Percentiles rank a stretch among this genome's conserved stretches.
These are phyloP conservation scores for Borealophlyctis nickersoniae DNA, from an alignment of 192 early-diverging fungal species.

Conservation along the genomic window DNA sequence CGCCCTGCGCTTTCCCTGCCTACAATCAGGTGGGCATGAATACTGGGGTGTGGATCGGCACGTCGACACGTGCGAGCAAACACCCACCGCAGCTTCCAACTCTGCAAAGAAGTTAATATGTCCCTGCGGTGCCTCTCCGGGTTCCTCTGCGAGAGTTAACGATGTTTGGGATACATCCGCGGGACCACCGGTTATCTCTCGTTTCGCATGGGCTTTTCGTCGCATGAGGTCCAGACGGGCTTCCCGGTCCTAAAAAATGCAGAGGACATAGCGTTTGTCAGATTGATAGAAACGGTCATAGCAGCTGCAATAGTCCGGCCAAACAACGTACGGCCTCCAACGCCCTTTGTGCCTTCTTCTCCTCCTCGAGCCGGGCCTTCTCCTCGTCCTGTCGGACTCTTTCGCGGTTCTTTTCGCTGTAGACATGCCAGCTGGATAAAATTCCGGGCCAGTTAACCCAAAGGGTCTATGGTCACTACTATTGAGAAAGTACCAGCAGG, in stretches of 20 bases:
- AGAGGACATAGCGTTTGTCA: constrained; percentile 17
- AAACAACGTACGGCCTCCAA: constrained; percentile 50
- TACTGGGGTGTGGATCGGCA: not conserved
- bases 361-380: constrained; percentile 56
- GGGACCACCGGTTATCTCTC: too few species aligned
- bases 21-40: constrained; percentile 10
- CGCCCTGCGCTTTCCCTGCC: too few species aligned
- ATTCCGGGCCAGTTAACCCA: not conserved
- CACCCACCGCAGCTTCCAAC: constrained; percentile 40
- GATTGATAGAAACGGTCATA: not conserved
- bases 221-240: constrained; percentile 52
- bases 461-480: not conserved
- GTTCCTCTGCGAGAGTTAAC: too few species aligned
- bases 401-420: constrained; percentile 68
- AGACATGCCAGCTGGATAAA: constrained; percentile 67
- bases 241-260: constrained; percentile 71
- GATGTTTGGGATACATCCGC: too few species aligned
- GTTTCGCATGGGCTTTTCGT: constrained; percentile 35
- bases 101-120: constrained; percentile 64
- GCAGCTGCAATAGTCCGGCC: not conserved
- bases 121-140: constrained; percentile 13
- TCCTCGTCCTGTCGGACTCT: constrained; percentile 67
- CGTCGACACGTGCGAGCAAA: constrained; percentile 7
- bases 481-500: not conserved
- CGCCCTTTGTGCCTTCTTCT: constrained; percentile 44